phyloP scores from a whole-genome alignment of 148 eudicot species.

The Diospyros lotus region DNA sequence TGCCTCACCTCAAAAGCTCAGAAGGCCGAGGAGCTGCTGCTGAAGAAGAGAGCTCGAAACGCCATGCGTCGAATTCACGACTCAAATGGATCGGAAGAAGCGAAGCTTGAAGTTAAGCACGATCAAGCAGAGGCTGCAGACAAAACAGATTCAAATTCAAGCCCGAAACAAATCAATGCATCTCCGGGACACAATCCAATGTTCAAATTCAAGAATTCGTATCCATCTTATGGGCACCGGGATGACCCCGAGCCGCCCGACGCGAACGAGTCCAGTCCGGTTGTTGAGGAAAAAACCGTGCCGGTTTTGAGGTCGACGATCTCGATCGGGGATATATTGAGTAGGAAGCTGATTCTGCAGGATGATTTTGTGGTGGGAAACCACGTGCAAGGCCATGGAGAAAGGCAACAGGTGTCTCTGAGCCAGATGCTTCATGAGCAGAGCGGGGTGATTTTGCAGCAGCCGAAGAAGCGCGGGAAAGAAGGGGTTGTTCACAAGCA shows the following conservation, averaged over 20 bases:
- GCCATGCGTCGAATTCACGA: background rate
- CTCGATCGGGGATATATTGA: constrained; percentile 67
- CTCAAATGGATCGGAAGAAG: constrained; percentile 11
- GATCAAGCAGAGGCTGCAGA: constrained; percentile 21
- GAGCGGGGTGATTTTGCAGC: constrained; percentile 43
- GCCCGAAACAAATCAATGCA: constrained; percentile 13
- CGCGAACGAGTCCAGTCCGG: constrained; percentile 20
- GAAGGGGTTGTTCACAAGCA: constrained; percentile 36
- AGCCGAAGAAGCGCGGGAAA: constrained; percentile 33
- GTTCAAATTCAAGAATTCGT: constrained; percentile 32
- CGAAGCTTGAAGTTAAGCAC: background rate
- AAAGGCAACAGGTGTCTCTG: constrained; percentile 45
- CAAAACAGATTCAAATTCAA: constrained; percentile 6
- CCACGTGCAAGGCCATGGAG: constrained; percentile 22
- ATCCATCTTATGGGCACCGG: constrained; percentile 28
- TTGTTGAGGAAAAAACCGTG: constrained; percentile 22
- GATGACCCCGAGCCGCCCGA: constrained; percentile 24
- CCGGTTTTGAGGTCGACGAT: constrained; percentile 39
- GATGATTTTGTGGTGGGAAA: constrained; percentile 52
- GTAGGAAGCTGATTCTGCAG: constrained; percentile 53
- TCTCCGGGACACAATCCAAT: background rate
- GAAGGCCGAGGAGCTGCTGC: constrained; percentile 43
- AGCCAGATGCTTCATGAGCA: constrained; percentile 63
- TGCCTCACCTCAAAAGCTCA: constrained; percentile 46
- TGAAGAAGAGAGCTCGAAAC: constrained; percentile 29